Evolutionary conservation across 768 basidiomycete genomes (phyloP), one percentile per base, ranked within the genome.

Genomic region (Suillus hirtellus): DNA sequence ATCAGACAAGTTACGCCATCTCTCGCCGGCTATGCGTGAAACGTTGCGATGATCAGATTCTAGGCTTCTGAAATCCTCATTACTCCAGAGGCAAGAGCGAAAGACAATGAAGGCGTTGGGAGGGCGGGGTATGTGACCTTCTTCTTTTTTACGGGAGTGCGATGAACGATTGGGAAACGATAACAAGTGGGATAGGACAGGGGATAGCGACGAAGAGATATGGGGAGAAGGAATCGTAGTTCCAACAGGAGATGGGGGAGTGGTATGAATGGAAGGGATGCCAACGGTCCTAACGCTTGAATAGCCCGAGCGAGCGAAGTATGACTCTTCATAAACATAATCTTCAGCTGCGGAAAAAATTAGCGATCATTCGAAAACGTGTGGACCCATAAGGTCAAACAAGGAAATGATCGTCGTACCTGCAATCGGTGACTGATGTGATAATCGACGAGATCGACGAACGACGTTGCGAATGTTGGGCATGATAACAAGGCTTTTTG

Each of bases 101-200:
- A 85, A 94, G 64, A 93, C 78, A 76, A 94, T 92, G 80, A 94
- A 96, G 11, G 92, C 89, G 70, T 95, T 96, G 61, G 89, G 82
- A 1, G 93, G 93, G 15, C 93, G 87, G 38, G 86, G 87, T 43
- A 93, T 84, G 71, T 87, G 87, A 42, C 79, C 80, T 11, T 70
- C 75, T 69, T 72, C 75, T 70, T 74, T 76, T 66, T 76, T 79
- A 62, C 79, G 78, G 0, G 72, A 73, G 61, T 82, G 81, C 9
- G 81, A 78, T n/a, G 77, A 72, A 37, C 76, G 75, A 24, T 72
- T 72, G 2, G 66, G 35, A 59, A 72, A 70, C 3, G 70, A 66
- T 53, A 72, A 67, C 59, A 76, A 72, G 9, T 73, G 73, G 60
- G 67, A 11, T 37, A 71, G 4, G 59, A 61, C 64, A 42, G 67